Evolutionary conservation across 2,329 filamentous ascomycete species (phyloP).

Genomic region (Penicillium sp.): DNA sequence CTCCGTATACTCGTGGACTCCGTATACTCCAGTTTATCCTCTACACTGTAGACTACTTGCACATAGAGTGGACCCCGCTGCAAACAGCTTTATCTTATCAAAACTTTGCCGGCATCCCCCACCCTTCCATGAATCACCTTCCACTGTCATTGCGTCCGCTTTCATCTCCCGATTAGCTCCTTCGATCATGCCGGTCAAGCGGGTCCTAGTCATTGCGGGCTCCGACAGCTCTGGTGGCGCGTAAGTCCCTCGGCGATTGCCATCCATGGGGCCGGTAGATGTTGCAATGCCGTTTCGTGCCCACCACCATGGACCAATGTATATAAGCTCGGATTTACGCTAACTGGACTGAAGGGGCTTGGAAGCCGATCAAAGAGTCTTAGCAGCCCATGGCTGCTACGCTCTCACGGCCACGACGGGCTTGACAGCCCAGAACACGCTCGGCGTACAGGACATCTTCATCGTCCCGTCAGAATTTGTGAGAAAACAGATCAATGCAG

Average conservation of each 20-base stretch:
- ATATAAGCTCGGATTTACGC: neutral
- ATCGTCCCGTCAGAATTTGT: conserved; percentile 74
- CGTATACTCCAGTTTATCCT: no score
- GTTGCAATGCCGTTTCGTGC: neutral
- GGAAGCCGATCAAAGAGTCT: conserved; percentile 92
- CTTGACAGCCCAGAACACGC: conserved; percentile 92
- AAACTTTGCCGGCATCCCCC: conserved; percentile 5
- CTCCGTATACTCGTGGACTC: neutral
- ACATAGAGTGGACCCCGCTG: neutral
- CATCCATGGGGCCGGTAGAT: conserved; percentile 1
- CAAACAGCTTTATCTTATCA: conserved; percentile 13
- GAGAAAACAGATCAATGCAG: conserved; percentile 77
- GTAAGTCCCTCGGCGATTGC: conserved; percentile 49
- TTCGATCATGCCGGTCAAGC: conserved; percentile 38
- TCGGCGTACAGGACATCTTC: conserved; percentile 76
- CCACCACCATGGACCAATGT: neutral
- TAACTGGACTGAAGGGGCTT: conserved; percentile 62
- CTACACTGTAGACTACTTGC: neutral
- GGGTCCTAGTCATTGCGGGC: conserved; percentile 77
- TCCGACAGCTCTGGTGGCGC: conserved; percentile 90
- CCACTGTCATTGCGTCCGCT: neutral
- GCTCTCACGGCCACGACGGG: conserved; percentile 94
- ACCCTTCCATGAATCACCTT: neutral
- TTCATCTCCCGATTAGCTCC: conserved; percentile 11
- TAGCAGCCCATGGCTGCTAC: conserved; percentile 88